A percentile compares a stretch with the other conserved stretches of the same genome.
Conservation (phyloP, 140 eudicot genomes). For the Senecio squalidus region DNA sequence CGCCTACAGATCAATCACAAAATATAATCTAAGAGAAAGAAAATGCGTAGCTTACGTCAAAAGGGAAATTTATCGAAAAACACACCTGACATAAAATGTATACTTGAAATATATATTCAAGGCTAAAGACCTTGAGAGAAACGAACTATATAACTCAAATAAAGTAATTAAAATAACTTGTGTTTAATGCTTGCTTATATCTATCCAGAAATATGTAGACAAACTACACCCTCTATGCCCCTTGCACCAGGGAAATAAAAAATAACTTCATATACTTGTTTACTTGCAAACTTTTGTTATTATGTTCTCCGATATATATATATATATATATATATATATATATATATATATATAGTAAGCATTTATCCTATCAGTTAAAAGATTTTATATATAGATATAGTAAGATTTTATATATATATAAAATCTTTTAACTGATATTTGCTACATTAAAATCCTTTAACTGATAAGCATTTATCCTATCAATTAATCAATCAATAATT, state of each 20-base stretch:
- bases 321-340: too few species aligned
- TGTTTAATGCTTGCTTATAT: too few species aligned
- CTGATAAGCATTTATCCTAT: neutral
- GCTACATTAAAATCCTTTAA: too few species aligned
- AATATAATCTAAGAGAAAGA: slow-evolving; percentile 7
- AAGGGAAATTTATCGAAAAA: slow-evolving; percentile 1
- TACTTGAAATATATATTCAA: neutral
- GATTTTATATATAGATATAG: too few species aligned
- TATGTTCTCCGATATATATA: neutral
- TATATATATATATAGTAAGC: too few species aligned
- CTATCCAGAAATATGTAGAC: neutral
- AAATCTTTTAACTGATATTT: too few species aligned
- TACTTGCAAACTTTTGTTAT: neutral
- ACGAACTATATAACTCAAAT: too few species aligned
- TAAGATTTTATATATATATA: too few species aligned
- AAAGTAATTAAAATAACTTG: neutral
- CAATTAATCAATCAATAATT: too few species aligned
- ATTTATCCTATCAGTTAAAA: too few species aligned
- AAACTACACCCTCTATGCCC: neutral
- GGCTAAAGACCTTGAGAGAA: too few species aligned
- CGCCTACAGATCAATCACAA: slow-evolving; percentile 44
- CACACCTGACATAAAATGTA: slow-evolving; percentile 2
- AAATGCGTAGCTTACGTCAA: neutral
- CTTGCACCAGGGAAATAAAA: neutral
- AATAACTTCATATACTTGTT: neutral